A percentile compares a stretch with the other conserved stretches of the same genome.
Evolutionary conservation across 805 yeast genomes (phyloP).

Genomic region (Yamadazyma takamatsuzukensis): DNA sequence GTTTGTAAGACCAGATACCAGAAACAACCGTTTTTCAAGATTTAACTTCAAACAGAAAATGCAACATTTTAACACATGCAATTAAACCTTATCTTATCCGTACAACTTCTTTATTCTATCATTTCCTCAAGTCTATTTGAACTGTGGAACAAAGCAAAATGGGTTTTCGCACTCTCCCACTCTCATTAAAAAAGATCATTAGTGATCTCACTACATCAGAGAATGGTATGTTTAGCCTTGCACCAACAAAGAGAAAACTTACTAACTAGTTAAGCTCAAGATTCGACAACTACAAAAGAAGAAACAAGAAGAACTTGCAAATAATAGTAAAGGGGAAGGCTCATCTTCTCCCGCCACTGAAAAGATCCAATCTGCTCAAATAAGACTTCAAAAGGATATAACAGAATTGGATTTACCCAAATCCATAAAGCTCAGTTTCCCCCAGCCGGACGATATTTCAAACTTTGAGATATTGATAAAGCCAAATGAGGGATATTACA

Average conservation of each 20-base stretch:
- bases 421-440: slow-evolving; percentile 49
- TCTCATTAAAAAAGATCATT: background rate
- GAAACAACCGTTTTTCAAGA: too few relatives aligned
- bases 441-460: slow-evolving; percentile 56
- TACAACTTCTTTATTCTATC: too few relatives aligned
- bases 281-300: slow-evolving; percentile 57
- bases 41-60: too few relatives aligned
- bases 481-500: slow-evolving; percentile 74
- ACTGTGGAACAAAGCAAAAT: too few relatives aligned
- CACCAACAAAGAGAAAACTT: too few relatives aligned
- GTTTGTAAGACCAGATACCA: too few relatives aligned
- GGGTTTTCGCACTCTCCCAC: too few relatives aligned
- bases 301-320: slow-evolving; percentile 45
- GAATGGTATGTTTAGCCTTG: slow-evolving; percentile 10
- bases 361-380: slow-evolving; percentile 54
- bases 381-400: slow-evolving; percentile 72
- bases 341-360: slow-evolving; percentile 14
- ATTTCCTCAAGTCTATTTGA: too few relatives aligned
- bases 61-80: too few relatives aligned
- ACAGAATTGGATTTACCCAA: slow-evolving; percentile 64
- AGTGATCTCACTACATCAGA: background rate
- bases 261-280: slow-evolving; percentile 38
- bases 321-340: slow-evolving; percentile 21
- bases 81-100: too few relatives aligned
- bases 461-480: slow-evolving; percentile 52